Percentiles rank a stretch among this genome's conserved stretches.
These are phyloP conservation scores for Zygosaccharomyces kombuchaensis DNA, from an alignment of 805 yeast species.

Conservation along the genomic window DNA sequence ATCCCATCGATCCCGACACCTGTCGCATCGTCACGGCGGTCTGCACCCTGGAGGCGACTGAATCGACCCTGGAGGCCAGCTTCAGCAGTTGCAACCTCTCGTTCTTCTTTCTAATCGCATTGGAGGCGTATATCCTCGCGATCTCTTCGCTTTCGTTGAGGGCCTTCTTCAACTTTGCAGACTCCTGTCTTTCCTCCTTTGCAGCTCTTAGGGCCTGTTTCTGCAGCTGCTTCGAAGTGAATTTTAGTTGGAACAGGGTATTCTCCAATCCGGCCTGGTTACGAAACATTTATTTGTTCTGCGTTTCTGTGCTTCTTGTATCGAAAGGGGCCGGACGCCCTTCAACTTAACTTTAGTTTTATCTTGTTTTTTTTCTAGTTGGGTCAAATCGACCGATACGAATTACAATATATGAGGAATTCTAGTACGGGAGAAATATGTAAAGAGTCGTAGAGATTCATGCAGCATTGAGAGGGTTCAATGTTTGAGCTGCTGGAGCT, in stretches of 20 bases:
- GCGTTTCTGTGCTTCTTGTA: no score
- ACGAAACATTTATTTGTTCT: conserved; percentile 25
- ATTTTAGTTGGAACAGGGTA: conserved; percentile 43
- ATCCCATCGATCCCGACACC: conserved; percentile 90
- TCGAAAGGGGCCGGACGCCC: no score
- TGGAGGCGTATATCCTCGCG: conserved; percentile 90
- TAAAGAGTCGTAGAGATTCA: background rate
- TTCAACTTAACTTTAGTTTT: no score
- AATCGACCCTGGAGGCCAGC: conserved; percentile 85
- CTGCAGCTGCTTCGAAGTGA: conserved; percentile 89
- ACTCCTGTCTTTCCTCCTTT: conserved; percentile 83
- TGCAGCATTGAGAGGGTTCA: background rate
- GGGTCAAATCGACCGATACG: background rate
- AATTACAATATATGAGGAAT: background rate
- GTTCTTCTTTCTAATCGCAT: conserved; percentile 86
- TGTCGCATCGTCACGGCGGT: conserved; percentile 98
- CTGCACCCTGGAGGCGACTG: conserved; percentile 92
- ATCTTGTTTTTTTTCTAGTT: background rate
- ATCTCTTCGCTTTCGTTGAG: conserved; percentile 58
- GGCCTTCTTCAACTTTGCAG: conserved; percentile 76
- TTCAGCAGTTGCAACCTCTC: conserved; percentile 79
- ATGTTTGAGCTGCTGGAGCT: conserved; percentile 12
- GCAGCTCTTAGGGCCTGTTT: conserved; percentile 88
- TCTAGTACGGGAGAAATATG: background rate
- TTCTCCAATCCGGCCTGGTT: conserved; percentile 34